A percentile compares a stretch with the other conserved stretches of the same genome.
Conservation (phyloP, 2,329 filamentous ascomycete genomes). For the Pseudogymnoascus sp. region DNA sequence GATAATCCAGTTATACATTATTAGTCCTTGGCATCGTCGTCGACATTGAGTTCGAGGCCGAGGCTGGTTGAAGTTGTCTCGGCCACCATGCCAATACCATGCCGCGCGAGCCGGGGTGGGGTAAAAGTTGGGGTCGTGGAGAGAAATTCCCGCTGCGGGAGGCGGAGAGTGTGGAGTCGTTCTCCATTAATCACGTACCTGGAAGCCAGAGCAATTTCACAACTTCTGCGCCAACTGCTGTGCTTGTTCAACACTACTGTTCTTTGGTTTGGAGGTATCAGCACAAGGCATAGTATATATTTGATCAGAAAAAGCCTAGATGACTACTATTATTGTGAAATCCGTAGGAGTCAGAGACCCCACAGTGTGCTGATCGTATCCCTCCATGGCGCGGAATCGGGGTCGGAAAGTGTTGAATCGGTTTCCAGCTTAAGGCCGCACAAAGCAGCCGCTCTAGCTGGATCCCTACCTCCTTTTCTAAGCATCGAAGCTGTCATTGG, state of each 20-base stretch:
- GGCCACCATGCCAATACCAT: not conserved
- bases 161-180: not conserved
- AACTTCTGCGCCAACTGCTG: not conserved
- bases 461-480: not conserved
- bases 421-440: not conserved
- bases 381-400: not conserved
- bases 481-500: not conserved
- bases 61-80: not conserved
- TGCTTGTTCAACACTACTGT: not conserved
- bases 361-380: not conserved
- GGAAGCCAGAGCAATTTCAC: not conserved
- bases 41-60: not conserved
- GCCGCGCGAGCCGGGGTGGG: conserved; percentile 1
- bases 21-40: not conserved
- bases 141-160: not conserved
- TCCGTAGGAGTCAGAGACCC: not conserved
- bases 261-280: not conserved
- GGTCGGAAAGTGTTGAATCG: not conserved
- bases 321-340: not conserved
- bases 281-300: not conserved
- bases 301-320: not conserved
- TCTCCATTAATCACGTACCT: not conserved
- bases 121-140: not conserved
- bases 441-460: not conserved
- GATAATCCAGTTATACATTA: not conserved